Evolutionary conservation across 2,329 filamentous ascomycete genomes (phyloP), one percentile per base, ranked within the genome.

Genomic region (Aureobasidium namibiae): DNA sequence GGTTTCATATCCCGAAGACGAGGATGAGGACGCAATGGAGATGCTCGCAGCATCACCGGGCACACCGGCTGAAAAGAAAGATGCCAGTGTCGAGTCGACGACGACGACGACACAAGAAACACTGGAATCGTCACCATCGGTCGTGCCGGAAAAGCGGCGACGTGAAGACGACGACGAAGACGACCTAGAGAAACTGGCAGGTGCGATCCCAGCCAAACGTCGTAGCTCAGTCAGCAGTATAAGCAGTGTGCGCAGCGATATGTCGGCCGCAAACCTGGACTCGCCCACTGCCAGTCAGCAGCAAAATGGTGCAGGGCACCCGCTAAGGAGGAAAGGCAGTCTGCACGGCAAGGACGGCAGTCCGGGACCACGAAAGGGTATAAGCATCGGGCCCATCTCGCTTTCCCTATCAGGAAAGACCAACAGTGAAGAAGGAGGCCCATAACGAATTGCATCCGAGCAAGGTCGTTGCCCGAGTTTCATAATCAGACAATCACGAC

Each of bases 161-260:
- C 84, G 94, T 66, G 92, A 96, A 69, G 92, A 96, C 60, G 90
- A 95, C 63, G 90, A 95, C 62, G 92, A 96, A 46, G 92, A 96
- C 59, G 92, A 96, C 64, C 76, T 97, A n/a, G 85, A 86, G 58
- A 95, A 94, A 73, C 80, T 96, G 66, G 84, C 89, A 64, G 64
- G 65, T 16, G 26, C 26, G 9, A 67, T 69, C n/a, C 68, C 73
- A 49, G 69, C 69, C 13, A 75, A 76, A 56, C 75, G 78, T 60
- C 70, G 78, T 31, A 78, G 74, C 57, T 75, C 53, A 16, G 21
- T 68, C 65, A 33, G 65, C 60, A 44, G 60, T 64, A 54, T 38
- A 18, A 31, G 66, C 23, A 72, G 71, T 62, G 59, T 64, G 24
- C 57, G 64, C 18, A 67, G 65, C 33, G 59, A 59, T n/a, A 60